Evolutionary conservation across 257 asterid species (phyloP).

Genomic region (Petunia axillaris): DNA sequence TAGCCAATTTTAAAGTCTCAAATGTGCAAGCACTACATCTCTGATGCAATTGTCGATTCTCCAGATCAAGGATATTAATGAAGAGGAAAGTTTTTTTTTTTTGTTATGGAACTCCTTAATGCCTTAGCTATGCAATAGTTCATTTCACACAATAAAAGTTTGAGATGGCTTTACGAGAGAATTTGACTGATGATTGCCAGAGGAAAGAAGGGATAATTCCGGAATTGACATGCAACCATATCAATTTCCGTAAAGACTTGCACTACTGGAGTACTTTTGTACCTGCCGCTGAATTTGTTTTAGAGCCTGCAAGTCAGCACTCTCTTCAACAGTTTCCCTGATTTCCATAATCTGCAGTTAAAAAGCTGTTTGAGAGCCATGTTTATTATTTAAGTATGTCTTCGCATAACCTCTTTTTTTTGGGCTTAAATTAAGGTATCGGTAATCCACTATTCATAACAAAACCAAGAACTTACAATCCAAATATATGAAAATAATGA

Average conservation of each 20-base stretch:
- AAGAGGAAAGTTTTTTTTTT: too few relatives aligned
- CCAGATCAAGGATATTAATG: too few relatives aligned
- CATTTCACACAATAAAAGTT: background rate
- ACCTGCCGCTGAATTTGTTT: conserved; percentile 77
- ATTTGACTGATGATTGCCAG: background rate
- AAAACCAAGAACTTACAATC: conserved; percentile 55
- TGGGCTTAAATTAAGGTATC: too few relatives aligned
- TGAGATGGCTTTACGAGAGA: background rate
- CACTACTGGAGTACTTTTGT: background rate
- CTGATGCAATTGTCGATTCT: too few relatives aligned
- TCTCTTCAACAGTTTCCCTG: conserved; percentile 91
- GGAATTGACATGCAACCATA: background rate
- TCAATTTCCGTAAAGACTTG: background rate
- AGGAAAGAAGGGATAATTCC: background rate
- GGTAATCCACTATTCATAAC: too few relatives aligned
- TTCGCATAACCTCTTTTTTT: too few relatives aligned
- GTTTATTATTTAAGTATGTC: too few relatives aligned
- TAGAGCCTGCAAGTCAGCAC: conserved; percentile 55
- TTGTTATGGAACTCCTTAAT: background rate
- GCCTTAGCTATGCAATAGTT: background rate
- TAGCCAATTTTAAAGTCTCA: too few relatives aligned
- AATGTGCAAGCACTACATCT: too few relatives aligned
- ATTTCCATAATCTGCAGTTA: conserved; percentile 78
- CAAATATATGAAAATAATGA: conserved; percentile 82
- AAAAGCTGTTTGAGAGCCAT: background rate